Evolutionary conservation across 2,329 filamentous ascomycete genomes (phyloP).

Genomic region (Biscogniauxia sp.): DNA sequence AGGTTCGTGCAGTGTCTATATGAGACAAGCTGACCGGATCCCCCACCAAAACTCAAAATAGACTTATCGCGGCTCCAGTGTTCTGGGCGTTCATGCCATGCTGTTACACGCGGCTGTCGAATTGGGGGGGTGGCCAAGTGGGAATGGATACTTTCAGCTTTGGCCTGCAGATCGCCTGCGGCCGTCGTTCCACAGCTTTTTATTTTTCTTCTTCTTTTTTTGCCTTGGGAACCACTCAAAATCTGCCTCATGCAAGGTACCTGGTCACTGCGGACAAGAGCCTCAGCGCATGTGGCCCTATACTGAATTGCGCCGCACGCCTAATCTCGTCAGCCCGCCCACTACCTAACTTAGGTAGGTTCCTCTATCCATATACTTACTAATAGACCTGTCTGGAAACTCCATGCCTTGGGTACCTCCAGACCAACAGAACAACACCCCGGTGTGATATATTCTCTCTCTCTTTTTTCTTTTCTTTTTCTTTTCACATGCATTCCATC

Average conservation of each 20-base stretch:
- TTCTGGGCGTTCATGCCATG: slow-evolving; percentile 3
- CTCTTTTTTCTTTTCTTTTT: background rate
- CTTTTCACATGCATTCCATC: background rate
- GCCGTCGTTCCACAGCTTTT: slow-evolving; percentile 5
- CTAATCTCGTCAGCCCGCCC: no score
- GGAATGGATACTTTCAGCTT: slow-evolving; percentile 6
- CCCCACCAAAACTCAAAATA: background rate
- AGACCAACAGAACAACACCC: background rate
- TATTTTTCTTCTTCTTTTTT: background rate
- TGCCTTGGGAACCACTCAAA: slow-evolving; percentile 6
- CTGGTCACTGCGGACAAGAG: background rate
- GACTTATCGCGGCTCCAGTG: slow-evolving; percentile 4
- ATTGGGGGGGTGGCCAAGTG: background rate
- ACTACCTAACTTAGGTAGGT: no score
- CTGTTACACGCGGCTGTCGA: background rate
- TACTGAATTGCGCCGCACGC: background rate
- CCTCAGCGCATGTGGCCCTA: background rate
- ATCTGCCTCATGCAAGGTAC: slow-evolving; percentile 19
- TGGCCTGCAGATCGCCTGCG: slow-evolving; percentile 8
- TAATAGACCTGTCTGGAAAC: no score
- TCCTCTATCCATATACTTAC: no score
- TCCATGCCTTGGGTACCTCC: no score
- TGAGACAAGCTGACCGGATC: background rate
- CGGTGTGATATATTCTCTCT: background rate
- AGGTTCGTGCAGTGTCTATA: background rate